These are phyloP conservation scores for Starmerella floricola DNA, from an alignment of 805 yeast species.

Conservation along the genomic window DNA sequence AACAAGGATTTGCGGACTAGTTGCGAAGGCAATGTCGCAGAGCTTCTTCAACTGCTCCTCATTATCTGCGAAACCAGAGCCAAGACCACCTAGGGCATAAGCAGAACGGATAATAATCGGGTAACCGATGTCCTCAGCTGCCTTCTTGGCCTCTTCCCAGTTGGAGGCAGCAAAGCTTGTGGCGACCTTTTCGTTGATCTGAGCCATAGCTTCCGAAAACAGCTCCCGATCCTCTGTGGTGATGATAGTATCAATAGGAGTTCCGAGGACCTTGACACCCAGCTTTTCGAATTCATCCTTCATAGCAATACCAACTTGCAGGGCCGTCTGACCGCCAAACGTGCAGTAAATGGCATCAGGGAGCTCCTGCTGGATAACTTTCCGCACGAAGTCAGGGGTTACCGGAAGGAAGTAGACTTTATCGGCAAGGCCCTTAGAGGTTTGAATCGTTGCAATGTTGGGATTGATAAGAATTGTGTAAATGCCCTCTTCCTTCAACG, in stretches of 20 bases:
- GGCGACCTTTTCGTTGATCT: conserved; percentile 92
- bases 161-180: conserved; percentile 73
- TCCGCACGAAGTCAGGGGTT: conserved; percentile 88
- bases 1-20: conserved; percentile 90
- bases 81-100: conserved; percentile 92
- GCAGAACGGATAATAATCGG: conserved; percentile 98
- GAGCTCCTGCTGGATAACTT: conserved; percentile 85
- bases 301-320: conserved; percentile 87
- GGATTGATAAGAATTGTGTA: conserved; percentile 94
- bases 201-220: conserved; percentile 88
- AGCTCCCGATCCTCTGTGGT: conserved; percentile 97
- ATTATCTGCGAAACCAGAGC: conserved; percentile 93
- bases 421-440: conserved; percentile 95
- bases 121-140: conserved; percentile 78
- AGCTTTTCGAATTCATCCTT: conserved; percentile 87
- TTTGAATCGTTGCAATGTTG: conserved; percentile 95
- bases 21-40: conserved; percentile 85
- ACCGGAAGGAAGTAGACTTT: conserved; percentile 98
- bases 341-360: conserved; percentile 97
- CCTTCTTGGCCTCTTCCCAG: conserved; percentile 69
- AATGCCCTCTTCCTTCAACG: conserved; percentile 93
- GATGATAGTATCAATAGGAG: conserved; percentile 88
- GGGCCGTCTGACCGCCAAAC: conserved; percentile 98
- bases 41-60: conserved; percentile 69
- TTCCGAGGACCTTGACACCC: conserved; percentile 93